These are phyloP conservation scores for Colletotrichum sp. DNA, from an alignment of 2,329 filamentous ascomycete genomes.

Conservation along the genomic window DNA sequence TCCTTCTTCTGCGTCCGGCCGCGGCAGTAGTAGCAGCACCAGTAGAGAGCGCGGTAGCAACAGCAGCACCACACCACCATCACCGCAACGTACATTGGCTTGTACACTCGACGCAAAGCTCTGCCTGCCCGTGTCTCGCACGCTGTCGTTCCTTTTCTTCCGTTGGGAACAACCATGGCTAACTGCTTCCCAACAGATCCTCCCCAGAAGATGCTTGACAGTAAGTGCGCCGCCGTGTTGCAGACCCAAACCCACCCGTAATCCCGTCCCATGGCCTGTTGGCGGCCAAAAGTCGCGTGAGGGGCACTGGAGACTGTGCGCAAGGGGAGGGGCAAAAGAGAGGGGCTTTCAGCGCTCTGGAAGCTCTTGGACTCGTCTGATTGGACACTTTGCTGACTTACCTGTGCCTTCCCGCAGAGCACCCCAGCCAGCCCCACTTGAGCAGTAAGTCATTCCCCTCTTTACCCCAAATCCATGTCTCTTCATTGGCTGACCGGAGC, in stretches of 20 bases:
- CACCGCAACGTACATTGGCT: neutral
- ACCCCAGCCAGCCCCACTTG: slow-evolving; percentile 73
- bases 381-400: slow-evolving; percentile 33
- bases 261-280: neutral
- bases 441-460: slow-evolving; percentile 52
- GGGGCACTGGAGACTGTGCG: slow-evolving; percentile 15
- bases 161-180: slow-evolving; percentile 8
- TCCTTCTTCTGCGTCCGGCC: neutral
- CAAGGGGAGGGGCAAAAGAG: neutral
- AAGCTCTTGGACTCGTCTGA: neutral
- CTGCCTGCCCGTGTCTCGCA: neutral
- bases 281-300: slow-evolving; percentile 18
- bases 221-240: slow-evolving; percentile 50
- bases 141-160: neutral
- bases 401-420: slow-evolving; percentile 54
- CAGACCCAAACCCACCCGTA: neutral
- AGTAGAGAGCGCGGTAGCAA: neutral
- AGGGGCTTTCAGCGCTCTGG: slow-evolving; percentile 4
- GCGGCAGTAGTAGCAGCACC: neutral
- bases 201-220: slow-evolving; percentile 70
- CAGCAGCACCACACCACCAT: neutral
- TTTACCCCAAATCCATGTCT: slow-evolving; percentile 18
- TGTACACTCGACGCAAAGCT: neutral
- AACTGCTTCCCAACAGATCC: slow-evolving; percentile 51
- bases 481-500: slow-evolving; percentile 19